These are phyloP conservation scores for Lobulomyces angularis DNA, from an alignment of 192 early-diverging fungal genomes.

Conservation along the genomic window DNA sequence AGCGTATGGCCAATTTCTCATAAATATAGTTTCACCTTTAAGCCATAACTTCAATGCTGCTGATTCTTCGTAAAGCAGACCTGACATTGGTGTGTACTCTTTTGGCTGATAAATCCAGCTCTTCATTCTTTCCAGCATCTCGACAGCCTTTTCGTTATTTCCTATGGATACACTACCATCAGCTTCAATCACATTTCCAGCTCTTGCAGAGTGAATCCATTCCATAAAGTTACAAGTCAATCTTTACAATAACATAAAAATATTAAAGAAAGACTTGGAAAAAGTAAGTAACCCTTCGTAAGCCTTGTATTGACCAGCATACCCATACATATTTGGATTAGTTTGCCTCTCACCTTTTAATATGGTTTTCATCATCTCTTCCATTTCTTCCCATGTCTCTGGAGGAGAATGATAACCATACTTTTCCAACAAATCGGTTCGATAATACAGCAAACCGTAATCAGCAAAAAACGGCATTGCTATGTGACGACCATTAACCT, in stretches of 20 bases:
- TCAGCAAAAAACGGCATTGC: too few species aligned
- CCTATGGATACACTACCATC: constrained; percentile 4
- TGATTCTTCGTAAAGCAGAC: neutral
- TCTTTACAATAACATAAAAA: too few species aligned
- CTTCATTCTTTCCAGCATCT: constrained; percentile 5
- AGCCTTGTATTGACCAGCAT: constrained; percentile 12
- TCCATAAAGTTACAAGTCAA: constrained; percentile 17
- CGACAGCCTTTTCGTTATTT: neutral
- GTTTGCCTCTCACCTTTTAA: constrained; percentile 3
- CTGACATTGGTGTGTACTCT: constrained; percentile 2
- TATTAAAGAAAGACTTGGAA: too few species aligned
- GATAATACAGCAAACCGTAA: too few species aligned
- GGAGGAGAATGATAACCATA: too few species aligned
- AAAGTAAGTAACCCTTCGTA: neutral
- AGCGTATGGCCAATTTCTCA: constrained; percentile 9
- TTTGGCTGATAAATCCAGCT: too few species aligned
- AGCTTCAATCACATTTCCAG: constrained; percentile 4
- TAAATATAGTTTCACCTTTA: constrained; percentile 6
- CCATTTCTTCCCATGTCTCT: constrained; percentile 20
- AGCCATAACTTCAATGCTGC: neutral
- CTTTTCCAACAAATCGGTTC: too few species aligned
- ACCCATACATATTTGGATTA: constrained; percentile 11
- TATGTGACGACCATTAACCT: too few species aligned
- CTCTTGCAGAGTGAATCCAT: constrained; percentile 5
- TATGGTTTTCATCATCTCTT: constrained; percentile 6